phyloP scores from a whole-genome alignment of 768 basidiomycete genomes.

The Favolaschia claudopus region DNA sequence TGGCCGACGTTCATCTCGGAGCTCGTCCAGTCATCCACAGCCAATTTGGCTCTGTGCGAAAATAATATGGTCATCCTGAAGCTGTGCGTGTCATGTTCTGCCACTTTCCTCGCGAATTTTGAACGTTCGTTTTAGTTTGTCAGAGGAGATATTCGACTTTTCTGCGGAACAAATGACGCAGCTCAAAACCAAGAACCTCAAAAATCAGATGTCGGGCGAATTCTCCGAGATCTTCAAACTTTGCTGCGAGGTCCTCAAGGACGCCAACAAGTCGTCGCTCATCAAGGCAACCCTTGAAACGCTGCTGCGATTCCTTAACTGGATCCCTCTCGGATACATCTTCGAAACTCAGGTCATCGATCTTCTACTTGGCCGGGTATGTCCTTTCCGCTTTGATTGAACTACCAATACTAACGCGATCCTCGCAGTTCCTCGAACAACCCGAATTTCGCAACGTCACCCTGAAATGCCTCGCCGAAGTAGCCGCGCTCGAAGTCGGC shows the following conservation, averaged over 20 bases:
- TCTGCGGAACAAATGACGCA: constrained; percentile 99
- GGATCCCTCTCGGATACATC: constrained; percentile 99
- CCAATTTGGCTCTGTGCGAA: constrained; percentile 95
- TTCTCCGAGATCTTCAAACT: constrained; percentile 98
- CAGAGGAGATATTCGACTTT: constrained; percentile 98
- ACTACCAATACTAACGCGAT: constrained; percentile 12
- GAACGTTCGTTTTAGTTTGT: constrained; percentile 51
- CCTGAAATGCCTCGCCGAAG: constrained; percentile 95
- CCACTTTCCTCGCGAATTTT: neutral
- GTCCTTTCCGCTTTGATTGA: constrained; percentile 37
- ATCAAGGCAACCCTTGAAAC: constrained; percentile 96
- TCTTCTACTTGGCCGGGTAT: constrained; percentile 87
- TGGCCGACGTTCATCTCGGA: constrained; percentile 98
- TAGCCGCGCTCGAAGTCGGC: constrained; percentile 91
- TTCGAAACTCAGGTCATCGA: constrained; percentile 99
- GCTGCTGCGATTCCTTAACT: constrained; percentile 93
- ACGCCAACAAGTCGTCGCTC: constrained; percentile 92
- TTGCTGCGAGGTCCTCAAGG: constrained; percentile 95
- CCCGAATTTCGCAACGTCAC: constrained; percentile 97
- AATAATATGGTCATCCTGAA: constrained; percentile 99
- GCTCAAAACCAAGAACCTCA: constrained; percentile 94
- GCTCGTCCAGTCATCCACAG: constrained; percentile 96
- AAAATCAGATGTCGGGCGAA: constrained; percentile 97
- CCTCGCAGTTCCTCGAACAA: constrained; percentile 86
- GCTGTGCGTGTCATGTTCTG: constrained; percentile 43